phyloP scores from a whole-genome alignment of 2,329 filamentous ascomycete genomes.

The Trichoderma asperellum region DNA sequence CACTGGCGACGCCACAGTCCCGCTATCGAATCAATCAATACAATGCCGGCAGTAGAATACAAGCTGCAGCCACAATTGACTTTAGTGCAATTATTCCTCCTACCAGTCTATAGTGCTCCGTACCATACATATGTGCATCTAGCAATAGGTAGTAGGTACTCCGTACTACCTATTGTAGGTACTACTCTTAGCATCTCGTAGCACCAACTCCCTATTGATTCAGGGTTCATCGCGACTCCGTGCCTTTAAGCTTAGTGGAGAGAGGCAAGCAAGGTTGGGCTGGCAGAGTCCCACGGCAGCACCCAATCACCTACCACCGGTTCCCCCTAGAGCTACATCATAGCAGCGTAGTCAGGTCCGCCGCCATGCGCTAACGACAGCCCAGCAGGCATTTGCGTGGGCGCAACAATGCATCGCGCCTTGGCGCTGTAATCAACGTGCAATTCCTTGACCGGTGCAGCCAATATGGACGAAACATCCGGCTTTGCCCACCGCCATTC shows the following conservation, averaged over 20 bases:
- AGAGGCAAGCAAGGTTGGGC: neutral
- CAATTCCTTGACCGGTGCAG: neutral
- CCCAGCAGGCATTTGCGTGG: neutral
- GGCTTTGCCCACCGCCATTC: neutral
- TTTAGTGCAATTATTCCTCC: neutral
- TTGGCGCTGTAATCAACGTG: neutral
- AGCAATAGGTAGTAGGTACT: neutral
- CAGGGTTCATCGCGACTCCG: neutral
- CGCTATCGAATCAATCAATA: neutral
- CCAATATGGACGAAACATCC: neutral
- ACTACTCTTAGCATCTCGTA: neutral
- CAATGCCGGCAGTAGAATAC: no score
- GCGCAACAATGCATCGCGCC: neutral
- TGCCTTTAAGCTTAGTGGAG: slow-evolving; percentile 16
- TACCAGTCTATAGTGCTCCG: no score
- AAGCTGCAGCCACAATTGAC: neutral
- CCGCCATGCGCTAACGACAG: slow-evolving; percentile 10
- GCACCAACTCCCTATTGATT: neutral
- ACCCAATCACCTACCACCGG: neutral
- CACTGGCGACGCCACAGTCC: neutral
- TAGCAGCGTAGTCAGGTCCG: neutral
- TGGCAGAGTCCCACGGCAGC: neutral
- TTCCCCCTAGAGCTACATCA: slow-evolving; percentile 1
- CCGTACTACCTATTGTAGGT: neutral
- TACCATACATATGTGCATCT: neutral